A percentile compares a stretch with the other conserved stretches of the same genome.
Conservation (phyloP, 2,329 filamentous ascomycete species). For the Stemphylium beticola region DNA sequence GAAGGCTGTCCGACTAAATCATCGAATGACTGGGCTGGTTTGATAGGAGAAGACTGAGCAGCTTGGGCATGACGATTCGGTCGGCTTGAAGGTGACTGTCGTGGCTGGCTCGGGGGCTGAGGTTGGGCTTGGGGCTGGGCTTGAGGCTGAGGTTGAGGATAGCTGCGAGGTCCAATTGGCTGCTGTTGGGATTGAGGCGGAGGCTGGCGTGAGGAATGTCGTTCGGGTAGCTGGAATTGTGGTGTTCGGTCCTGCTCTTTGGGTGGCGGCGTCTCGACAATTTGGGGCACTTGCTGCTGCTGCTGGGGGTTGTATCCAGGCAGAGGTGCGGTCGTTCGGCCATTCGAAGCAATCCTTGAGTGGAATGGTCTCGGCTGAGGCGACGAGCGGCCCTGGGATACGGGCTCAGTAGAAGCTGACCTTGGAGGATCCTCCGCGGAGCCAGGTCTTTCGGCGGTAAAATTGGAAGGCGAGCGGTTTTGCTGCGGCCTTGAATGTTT, state of each 20-base stretch:
- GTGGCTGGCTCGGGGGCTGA: constrained; percentile 26
- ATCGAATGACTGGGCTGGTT: constrained; percentile 60
- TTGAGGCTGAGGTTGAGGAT: constrained; percentile 13
- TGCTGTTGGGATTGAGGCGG: constrained; percentile 29
- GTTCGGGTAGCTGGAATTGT: constrained; percentile 55
- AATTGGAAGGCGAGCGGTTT: constrained; percentile 34
- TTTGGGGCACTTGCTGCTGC: constrained; percentile 57
- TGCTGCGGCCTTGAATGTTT: constrained; percentile 67
- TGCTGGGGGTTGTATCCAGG: constrained; percentile 52
- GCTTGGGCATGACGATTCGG: constrained; percentile 42
- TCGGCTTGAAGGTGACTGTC: constrained; percentile 27
- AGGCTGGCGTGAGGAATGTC: constrained; percentile 56
- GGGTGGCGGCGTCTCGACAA: constrained; percentile 67
- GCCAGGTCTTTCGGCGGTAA: constrained; percentile 26
- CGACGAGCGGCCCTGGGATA: constrained; percentile 42
- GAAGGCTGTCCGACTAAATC: constrained; percentile 71
- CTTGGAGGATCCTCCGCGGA: constrained; percentile 35
- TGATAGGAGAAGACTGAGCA: constrained; percentile 47
- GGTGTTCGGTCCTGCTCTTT: constrained; percentile 43
- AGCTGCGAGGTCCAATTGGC: constrained; percentile 24
- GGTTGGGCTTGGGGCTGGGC: constrained; percentile 5
- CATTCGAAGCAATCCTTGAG: constrained; percentile 63
- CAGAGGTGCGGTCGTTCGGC: constrained; percentile 60
- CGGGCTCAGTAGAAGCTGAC: constrained; percentile 25
- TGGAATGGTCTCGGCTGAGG: constrained; percentile 59